Evolutionary conservation across 805 yeast species (phyloP).

Genomic region (Pichia ethanolica): DNA sequence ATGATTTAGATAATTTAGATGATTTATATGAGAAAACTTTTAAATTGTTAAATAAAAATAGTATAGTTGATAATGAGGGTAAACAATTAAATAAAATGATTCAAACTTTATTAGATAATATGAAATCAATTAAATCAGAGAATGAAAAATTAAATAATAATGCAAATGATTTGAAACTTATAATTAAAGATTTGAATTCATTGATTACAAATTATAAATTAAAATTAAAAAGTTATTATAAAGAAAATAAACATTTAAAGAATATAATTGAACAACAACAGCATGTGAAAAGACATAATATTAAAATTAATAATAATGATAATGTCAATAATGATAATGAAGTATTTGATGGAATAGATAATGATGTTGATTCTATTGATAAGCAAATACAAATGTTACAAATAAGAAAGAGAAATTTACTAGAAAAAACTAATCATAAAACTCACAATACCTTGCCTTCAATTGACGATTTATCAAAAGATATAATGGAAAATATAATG

Average conservation of each 20-base stretch:
- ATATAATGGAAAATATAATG: slow-evolving; percentile 4
- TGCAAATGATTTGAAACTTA: slow-evolving; percentile 20
- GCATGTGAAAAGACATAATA: not conserved
- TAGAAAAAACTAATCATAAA: not conserved
- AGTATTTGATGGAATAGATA: not conserved
- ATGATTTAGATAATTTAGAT: slow-evolving; percentile 4
- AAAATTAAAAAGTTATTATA: slow-evolving; percentile 12
- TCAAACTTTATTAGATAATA: slow-evolving; percentile 1
- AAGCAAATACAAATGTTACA: slow-evolving; percentile 7
- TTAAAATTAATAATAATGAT: not conserved
- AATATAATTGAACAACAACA: not conserved
- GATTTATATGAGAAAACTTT: slow-evolving; percentile 5
- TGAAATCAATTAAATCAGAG: slow-evolving; percentile 5
- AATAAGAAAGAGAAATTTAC: slow-evolving; percentile 2
- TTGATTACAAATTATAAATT: slow-evolving; percentile 10
- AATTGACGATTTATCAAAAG: slow-evolving; percentile 2
- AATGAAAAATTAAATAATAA: not conserved
- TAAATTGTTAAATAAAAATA: slow-evolving; percentile 5
- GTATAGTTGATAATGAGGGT: slow-evolving; percentile 9
- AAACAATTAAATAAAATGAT: slow-evolving; percentile 10
- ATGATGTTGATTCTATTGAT: slow-evolving; percentile 5
- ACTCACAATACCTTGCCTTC: not conserved
- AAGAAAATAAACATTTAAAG: slow-evolving; percentile 8
- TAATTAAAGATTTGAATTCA: slow-evolving; percentile 16
- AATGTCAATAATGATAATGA: not conserved